phyloP scores from a whole-genome alignment of 2,329 filamentous ascomycete genomes.

The Tolypocladium cylindrosporum region DNA sequence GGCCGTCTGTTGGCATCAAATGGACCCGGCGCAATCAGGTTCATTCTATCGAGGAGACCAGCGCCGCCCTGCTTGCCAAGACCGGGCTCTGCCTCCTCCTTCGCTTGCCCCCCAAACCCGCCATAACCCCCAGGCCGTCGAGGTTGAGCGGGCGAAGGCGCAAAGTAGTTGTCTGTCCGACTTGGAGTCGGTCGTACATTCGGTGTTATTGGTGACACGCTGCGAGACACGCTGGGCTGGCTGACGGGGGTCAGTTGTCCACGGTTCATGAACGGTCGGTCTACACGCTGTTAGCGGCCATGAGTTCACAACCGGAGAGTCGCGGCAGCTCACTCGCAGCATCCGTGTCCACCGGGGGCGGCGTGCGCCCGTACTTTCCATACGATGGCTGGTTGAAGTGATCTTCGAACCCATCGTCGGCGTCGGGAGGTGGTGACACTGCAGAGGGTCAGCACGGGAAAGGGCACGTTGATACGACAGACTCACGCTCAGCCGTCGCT shows the following conservation, averaged over 20 bases:
- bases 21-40: conserved; percentile 56
- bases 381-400: conserved; percentile 14
- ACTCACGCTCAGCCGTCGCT: conserved; percentile 36
- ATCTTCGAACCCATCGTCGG: conserved; percentile 15
- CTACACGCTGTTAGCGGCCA: neutral
- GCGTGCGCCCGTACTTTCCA: conserved; percentile 29
- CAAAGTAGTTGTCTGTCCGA: conserved; percentile 34
- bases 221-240: conserved; percentile 47
- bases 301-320: too few relatives aligned
- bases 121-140: conserved; percentile 38
- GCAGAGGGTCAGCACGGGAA: neutral
- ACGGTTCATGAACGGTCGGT: conserved; percentile 32
- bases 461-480: neutral
- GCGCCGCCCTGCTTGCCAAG: conserved; percentile 7
- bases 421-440: conserved; percentile 29
- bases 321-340: conserved; percentile 36
- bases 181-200: conserved; percentile 31
- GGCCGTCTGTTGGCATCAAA: conserved; percentile 42
- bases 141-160: conserved; percentile 14
- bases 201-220: conserved; percentile 53
- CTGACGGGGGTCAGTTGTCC: conserved; percentile 56
- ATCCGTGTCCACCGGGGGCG: conserved; percentile 39
- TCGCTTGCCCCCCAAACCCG: conserved; percentile 22
- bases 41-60: conserved; percentile 49
- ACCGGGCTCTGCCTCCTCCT: neutral